Evolutionary conservation across 805 yeast genomes (phyloP), one percentile per base, ranked within the genome.

Genomic region (Yamadazyma scolyti): DNA sequence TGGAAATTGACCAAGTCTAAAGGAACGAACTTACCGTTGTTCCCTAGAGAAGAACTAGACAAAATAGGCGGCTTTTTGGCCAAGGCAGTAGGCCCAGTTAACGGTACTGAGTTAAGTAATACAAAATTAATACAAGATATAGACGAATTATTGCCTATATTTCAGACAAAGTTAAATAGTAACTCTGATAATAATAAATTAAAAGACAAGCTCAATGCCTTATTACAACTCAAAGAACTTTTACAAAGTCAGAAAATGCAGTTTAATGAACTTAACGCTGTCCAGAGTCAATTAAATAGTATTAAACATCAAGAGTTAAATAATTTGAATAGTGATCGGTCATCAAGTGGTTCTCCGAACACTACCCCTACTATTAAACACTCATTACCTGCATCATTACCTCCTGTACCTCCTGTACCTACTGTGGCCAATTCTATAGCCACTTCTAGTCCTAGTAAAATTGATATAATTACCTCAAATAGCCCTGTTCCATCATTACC

Each of bases 1-100:
- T 93, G 99, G 99, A 80, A 83, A 53, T 60, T 58, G 27, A 76
- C 89, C 19, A 77, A 72, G 29, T 64, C 77, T 2, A 66, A 73
- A 24, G 65, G 63, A 10, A 70, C 82, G n/a, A 77, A 77, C 6
- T 50, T 71, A 27, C 83, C 89, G 4, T 62, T 93, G 26, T 89
- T 94, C 52, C 82, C 86, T 9, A 66, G 62, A 20, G 80, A 75
- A 4, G 81, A 84, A 23, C 63, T 89, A 41, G 75, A 74, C 17
- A 75, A 71, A 47, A 83, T 93, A 34, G 95, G 86, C 44, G 68
- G 61, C 25, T 93, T 88, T 50, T 60, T 94, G 40, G 40, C 37
- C 20, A 63, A 55, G 41, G 37, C 37, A 5, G 12, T 30, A 33
- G 39, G 20, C 11, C 20, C 29, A 7, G 21, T 12, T 9, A 18